Evolutionary conservation across 306 rosid genomes (phyloP).

Genomic region (Luffa aegyptiaca): DNA sequence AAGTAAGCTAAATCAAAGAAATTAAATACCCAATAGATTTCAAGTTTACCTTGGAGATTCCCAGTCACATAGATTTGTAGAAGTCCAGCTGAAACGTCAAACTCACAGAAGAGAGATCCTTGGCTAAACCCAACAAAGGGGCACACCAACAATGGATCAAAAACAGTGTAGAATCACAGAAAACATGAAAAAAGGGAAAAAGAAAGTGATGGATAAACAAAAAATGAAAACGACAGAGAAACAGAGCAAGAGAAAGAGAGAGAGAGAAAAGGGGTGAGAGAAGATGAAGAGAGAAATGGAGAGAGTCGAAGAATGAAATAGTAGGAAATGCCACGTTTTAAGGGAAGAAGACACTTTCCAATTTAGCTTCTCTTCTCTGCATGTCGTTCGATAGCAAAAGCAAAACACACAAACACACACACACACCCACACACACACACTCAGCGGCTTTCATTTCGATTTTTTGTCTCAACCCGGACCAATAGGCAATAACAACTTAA

Average conservation of each 20-base stretch:
- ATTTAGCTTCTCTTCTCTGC: not conserved
- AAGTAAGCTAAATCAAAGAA: not conserved
- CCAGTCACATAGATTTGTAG: not conserved
- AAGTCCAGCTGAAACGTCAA: not conserved
- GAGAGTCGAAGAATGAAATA: constrained; percentile 3
- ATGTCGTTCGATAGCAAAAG: not conserved
- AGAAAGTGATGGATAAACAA: not conserved
- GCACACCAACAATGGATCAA: not conserved
- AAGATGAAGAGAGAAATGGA: not conserved
- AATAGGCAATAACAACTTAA: too few species aligned
- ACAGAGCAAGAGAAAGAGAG: constrained; percentile 11
- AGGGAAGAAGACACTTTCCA: constrained; percentile 14
- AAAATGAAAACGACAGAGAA: constrained; percentile 3
- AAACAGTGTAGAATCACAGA: not conserved
- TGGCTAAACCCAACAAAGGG: constrained; percentile 1
- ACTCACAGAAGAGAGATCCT: not conserved
- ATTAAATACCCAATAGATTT: not conserved
- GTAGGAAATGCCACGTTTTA: constrained; percentile 15
- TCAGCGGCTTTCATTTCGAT: not conserved
- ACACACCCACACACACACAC: too few species aligned
- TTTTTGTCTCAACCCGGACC: not conserved
- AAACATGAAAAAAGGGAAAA: not conserved
- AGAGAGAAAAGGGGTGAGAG: not conserved
- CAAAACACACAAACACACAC: too few species aligned
- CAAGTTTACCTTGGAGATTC: not conserved